Conservation (phyloP, 140 eudicot species). For the Senecio squalidus region DNA sequence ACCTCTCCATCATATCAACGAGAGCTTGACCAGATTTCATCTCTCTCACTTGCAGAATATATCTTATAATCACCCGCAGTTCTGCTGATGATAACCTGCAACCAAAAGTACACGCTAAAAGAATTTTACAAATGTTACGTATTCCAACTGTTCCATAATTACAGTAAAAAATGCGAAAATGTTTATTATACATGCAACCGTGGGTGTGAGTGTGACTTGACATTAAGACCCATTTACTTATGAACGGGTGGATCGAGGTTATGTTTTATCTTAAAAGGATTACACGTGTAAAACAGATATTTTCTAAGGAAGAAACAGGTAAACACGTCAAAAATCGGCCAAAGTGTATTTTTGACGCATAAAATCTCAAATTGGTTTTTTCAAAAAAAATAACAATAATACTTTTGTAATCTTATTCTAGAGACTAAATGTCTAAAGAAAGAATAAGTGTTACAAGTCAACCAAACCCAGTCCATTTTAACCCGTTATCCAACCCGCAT, state of each 20-base stretch:
- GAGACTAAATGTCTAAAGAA: too few relatives aligned
- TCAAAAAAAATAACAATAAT: too few relatives aligned
- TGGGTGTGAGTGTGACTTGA: slow-evolving; percentile 1
- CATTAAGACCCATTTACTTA: not conserved
- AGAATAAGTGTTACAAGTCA: too few relatives aligned
- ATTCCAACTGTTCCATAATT: not conserved
- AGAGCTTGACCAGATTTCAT: slow-evolving; percentile 64
- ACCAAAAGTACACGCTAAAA: slow-evolving; percentile 15
- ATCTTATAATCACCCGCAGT: slow-evolving; percentile 77
- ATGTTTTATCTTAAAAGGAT: not conserved
- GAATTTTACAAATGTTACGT: slow-evolving; percentile 3
- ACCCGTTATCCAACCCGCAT: too few relatives aligned
- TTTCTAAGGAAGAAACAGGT: too few relatives aligned
- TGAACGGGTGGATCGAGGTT: not conserved
- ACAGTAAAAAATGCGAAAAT: not conserved
- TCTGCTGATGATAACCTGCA: slow-evolving; percentile 83
- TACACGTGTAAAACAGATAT: too few relatives aligned
- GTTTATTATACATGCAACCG: not conserved
- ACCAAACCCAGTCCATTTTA: too few relatives aligned
- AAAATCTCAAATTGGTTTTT: not conserved
- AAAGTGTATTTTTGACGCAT: too few relatives aligned
- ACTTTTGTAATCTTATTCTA: too few relatives aligned
- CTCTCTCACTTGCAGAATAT: slow-evolving; percentile 66
- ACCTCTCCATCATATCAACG: slow-evolving; percentile 79
- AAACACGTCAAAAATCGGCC: too few relatives aligned